phyloP scores from a whole-genome alignment of 495 filamentous ascomycete species.

The Acidiella bohemica region DNA sequence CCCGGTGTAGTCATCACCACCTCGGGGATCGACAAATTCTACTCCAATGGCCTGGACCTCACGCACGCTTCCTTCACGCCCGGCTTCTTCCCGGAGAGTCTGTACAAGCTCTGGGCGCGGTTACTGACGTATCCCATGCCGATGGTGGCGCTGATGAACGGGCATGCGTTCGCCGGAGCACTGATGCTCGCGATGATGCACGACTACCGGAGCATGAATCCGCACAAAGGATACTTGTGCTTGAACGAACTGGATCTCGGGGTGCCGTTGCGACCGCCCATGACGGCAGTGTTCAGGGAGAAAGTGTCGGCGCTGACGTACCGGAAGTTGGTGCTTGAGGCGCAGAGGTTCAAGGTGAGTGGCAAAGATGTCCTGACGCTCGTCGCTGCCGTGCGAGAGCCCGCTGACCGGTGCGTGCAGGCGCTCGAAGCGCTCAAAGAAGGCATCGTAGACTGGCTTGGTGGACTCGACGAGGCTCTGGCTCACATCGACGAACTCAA shows the following conservation, averaged over 20 bases:
- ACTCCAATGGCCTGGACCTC: constrained; percentile 31
- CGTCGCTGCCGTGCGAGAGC: too few species aligned
- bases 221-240: constrained; percentile 52
- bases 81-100: constrained; percentile 15
- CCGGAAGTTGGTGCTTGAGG: constrained; percentile 54
- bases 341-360: constrained; percentile 40
- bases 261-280: constrained; percentile 52
- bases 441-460: constrained; percentile 55
- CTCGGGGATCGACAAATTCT: constrained; percentile 61
- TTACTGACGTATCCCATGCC: constrained; percentile 58
- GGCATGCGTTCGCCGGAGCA: constrained; percentile 70
- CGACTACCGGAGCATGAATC: constrained; percentile 66
- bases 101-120: constrained; percentile 18
- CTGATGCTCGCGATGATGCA: constrained; percentile 60
- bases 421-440: constrained; percentile 45
- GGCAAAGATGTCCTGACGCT: neutral
- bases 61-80: constrained; percentile 12
- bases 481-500: constrained; percentile 39
- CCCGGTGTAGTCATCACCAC: constrained; percentile 66
- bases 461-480: constrained; percentile 47
- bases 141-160: constrained; percentile 62
- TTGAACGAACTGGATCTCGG: constrained; percentile 71
- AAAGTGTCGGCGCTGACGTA: constrained; percentile 47
- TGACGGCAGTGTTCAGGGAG: constrained; percentile 58
- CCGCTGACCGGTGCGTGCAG: constrained; percentile 5